Evolutionary conservation across 2,329 filamentous ascomycete genomes (phyloP).

Genomic region (Ceratocystis albifundus): DNA sequence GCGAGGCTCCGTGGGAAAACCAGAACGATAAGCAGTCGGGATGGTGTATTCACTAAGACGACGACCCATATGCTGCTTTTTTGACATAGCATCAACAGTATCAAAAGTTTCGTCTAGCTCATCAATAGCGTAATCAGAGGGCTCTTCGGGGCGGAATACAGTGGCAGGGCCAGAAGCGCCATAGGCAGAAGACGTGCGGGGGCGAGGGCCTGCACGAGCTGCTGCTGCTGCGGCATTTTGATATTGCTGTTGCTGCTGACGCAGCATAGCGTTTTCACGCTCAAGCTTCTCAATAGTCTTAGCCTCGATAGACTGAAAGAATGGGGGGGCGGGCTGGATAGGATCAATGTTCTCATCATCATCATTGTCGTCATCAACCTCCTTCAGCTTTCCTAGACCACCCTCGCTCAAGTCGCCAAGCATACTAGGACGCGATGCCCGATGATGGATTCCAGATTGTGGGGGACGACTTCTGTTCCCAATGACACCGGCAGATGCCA

Average conservation of each 20-base stretch:
- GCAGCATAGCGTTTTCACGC: conserved; percentile 51
- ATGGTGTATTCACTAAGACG: conserved; percentile 47
- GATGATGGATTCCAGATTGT: conserved; percentile 62
- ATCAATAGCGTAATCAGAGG: conserved; percentile 59
- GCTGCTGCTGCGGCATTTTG: conserved; percentile 32
- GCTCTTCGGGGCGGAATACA: conserved; percentile 38
- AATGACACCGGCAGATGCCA: conserved; percentile 38
- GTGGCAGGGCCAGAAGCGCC: conserved; percentile 43
- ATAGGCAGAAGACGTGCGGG: conserved; percentile 38
- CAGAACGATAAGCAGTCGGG: conserved; percentile 36
- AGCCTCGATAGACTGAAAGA: conserved; percentile 43
- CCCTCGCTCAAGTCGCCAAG: conserved; percentile 60
- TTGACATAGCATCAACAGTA: conserved; percentile 34
- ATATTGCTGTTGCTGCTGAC: conserved; percentile 44
- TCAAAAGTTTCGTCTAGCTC: conserved; percentile 55
- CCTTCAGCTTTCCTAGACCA: conserved; percentile 56
- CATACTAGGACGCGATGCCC: conserved; percentile 68
- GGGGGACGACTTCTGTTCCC: conserved; percentile 40
- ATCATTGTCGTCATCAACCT: conserved; percentile 57
- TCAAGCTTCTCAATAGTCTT: conserved; percentile 53
- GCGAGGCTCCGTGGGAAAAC: conserved; percentile 46
- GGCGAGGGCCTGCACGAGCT: conserved; percentile 26
- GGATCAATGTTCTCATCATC: conserved; percentile 52
- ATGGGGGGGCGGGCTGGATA: conserved; percentile 33
- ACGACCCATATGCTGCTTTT: conserved; percentile 38